Conservation (phyloP, 2,329 filamentous ascomycete species). For the Ophiostoma australiae region DNA sequence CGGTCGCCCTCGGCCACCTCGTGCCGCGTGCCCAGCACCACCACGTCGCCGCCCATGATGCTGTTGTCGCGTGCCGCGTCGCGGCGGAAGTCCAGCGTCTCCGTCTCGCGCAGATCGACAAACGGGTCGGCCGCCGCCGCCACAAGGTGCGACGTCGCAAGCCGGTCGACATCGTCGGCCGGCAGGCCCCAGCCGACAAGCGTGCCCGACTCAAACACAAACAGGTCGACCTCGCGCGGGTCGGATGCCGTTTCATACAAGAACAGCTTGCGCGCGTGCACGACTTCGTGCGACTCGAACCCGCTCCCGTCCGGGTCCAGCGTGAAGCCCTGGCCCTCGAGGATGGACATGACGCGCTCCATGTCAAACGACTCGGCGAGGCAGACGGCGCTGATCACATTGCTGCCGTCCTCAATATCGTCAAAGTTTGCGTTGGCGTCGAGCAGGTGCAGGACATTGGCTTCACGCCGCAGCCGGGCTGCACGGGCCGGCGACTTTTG, state of each 20-base stretch:
- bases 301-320: slow-evolving; percentile 58
- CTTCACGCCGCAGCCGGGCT: slow-evolving; percentile 13
- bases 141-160: slow-evolving; percentile 67
- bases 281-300: slow-evolving; percentile 58
- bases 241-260: slow-evolving; percentile 37
- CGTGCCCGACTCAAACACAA: slow-evolving; percentile 92
- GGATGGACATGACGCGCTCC: slow-evolving; percentile 53
- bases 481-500: not conserved
- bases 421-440: slow-evolving; percentile 22
- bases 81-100: slow-evolving; percentile 81
- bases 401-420: slow-evolving; percentile 34
- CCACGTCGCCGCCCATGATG: slow-evolving; percentile 80
- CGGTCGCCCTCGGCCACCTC: slow-evolving; percentile 44
- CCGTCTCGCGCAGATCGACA: slow-evolving; percentile 67
- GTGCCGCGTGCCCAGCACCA: slow-evolving; percentile 75
- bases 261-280: slow-evolving; percentile 49
- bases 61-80: slow-evolving; percentile 69
- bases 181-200: slow-evolving; percentile 88
- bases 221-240: slow-evolving; percentile 73
- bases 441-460: not conserved
- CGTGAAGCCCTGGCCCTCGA: slow-evolving; percentile 55
- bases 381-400: slow-evolving; percentile 55
- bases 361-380: slow-evolving; percentile 62
- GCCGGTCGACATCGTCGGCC: slow-evolving; percentile 62
- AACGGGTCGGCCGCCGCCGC: slow-evolving; percentile 73